phyloP scores from a whole-genome alignment of 495 filamentous ascomycete species.

The Penicillium subrubescens region DNA sequence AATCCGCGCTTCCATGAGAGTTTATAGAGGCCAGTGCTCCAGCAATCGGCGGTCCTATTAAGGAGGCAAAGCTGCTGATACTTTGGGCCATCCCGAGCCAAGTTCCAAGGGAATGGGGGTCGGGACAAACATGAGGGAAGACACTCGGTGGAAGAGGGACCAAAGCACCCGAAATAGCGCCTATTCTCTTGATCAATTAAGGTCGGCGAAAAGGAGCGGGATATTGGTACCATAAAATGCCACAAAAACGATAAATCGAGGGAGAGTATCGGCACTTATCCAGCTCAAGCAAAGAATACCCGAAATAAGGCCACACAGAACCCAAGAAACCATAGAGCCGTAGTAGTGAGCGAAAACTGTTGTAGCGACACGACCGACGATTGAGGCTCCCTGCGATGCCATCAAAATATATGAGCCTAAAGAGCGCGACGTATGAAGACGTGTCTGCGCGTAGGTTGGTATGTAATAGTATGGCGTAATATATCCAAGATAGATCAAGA shows the following conservation, averaged over 20 bases:
- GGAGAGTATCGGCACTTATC: conserved; percentile 57
- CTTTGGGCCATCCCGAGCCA: conserved; percentile 76
- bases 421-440: conserved; percentile 40
- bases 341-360: conserved; percentile 26
- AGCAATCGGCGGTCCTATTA: conserved; percentile 69
- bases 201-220: neutral
- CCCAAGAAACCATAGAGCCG: conserved; percentile 31
- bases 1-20: conserved; percentile 22
- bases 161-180: conserved; percentile 68
- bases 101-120: conserved; percentile 60
- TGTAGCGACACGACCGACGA: conserved; percentile 29
- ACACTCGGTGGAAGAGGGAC: conserved; percentile 61
- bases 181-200: neutral
- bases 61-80: conserved; percentile 63
- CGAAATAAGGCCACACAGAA: conserved; percentile 24
- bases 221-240: conserved; percentile 52
- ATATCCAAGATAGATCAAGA: conserved; percentile 59
- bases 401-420: conserved; percentile 50
- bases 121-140: conserved; percentile 63
- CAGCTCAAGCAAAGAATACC: conserved; percentile 41
- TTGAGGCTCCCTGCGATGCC: conserved; percentile 36
- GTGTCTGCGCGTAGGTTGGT: conserved; percentile 51
- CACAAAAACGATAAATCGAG: conserved; percentile 61
- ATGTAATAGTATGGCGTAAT: conserved; percentile 68
- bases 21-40: conserved; percentile 48